Conservation (phyloP, 345 rosid genomes). For the Populus deltoides region DNA sequence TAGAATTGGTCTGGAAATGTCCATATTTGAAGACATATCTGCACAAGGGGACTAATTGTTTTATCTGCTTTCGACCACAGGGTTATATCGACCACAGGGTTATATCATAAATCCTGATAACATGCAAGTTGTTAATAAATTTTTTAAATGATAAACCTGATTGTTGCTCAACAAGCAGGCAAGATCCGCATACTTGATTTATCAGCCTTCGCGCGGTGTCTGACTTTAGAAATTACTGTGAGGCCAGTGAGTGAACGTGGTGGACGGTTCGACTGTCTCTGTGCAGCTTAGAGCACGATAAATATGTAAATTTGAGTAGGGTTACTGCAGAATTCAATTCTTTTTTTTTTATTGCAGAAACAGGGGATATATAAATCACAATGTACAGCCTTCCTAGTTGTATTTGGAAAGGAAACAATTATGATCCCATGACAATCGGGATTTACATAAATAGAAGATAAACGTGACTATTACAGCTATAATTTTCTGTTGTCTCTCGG, state of each 20-base stretch:
- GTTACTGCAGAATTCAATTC: too few relatives aligned
- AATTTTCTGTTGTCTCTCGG: too few relatives aligned
- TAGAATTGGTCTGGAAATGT: background rate
- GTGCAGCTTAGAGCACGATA: background rate
- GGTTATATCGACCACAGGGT: too few relatives aligned
- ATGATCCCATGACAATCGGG: too few relatives aligned
- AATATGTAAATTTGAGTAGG: too few relatives aligned
- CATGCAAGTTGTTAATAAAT: background rate
- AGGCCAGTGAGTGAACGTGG: background rate
- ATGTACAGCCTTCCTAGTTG: too few relatives aligned
- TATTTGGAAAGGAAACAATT: too few relatives aligned
- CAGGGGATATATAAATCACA: too few relatives aligned
- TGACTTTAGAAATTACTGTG: background rate
- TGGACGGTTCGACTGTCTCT: background rate
- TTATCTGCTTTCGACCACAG: background rate
- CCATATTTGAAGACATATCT: background rate
- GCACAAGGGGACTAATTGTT: background rate
- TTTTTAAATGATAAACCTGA: background rate
- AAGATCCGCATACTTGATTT: background rate
- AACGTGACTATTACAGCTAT: too few relatives aligned
- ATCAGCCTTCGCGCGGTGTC: background rate
- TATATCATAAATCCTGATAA: background rate
- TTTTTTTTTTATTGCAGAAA: too few relatives aligned
- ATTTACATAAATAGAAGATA: too few relatives aligned
- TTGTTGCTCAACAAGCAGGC: background rate